phyloP scores from a whole-genome alignment of 176 grass and related monocot species.

The Microstegium vimineum region DNA sequence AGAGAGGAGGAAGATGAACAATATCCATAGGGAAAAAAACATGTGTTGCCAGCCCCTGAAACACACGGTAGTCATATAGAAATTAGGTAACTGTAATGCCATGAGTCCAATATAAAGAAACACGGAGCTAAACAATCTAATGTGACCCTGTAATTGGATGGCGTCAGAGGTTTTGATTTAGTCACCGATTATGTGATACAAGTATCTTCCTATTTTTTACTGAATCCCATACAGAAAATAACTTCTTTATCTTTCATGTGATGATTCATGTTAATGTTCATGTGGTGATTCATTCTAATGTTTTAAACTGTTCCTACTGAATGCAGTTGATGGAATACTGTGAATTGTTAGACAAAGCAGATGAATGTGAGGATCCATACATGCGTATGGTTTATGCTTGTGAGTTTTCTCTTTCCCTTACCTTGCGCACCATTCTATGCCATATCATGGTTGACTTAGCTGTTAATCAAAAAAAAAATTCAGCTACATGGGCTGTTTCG shows the following conservation, averaged over 20 bases:
- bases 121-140: not conserved
- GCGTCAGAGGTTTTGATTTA: not conserved
- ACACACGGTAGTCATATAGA: too few species aligned
- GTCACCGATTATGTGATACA: not conserved
- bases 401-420: conserved; percentile 42
- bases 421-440: not conserved
- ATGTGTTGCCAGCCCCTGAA: too few species aligned
- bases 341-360: conserved; percentile 90
- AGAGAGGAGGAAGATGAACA: too few species aligned
- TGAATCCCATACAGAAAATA: not conserved
- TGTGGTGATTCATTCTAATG: conserved; percentile 15
- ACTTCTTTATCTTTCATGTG: not conserved
- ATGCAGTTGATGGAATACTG: conserved; percentile 89
- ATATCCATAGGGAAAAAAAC: too few species aligned
- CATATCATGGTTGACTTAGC: conserved; percentile 17
- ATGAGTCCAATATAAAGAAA: conserved; percentile 24
- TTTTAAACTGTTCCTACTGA: conserved; percentile 3
- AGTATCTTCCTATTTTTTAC: not conserved
- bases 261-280: conserved; percentile 12
- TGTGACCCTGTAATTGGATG: not conserved
- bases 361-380: conserved; percentile 91
- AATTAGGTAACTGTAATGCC: not conserved
- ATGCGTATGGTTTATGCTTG: conserved; percentile 91
- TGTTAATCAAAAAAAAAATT: conserved; percentile 25
- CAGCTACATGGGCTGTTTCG: conserved; percentile 96